Evolutionary conservation across 139 green algal genomes (phyloP).

Genomic region (Micromonas commoda): DNA sequence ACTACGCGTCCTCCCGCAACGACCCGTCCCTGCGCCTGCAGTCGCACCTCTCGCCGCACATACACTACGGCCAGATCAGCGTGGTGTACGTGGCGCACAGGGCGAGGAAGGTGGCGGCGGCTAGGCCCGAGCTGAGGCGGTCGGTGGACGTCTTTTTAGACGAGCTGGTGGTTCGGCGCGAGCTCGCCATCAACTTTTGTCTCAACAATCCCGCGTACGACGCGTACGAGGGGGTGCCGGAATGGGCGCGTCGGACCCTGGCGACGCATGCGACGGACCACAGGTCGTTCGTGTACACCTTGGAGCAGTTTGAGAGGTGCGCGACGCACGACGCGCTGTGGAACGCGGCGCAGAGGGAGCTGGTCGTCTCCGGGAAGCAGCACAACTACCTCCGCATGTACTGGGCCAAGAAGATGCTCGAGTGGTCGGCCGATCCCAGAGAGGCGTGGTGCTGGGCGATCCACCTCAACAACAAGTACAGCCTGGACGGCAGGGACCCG

Average conservation of each 20-base stretch:
- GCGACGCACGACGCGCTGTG: slow-evolving; percentile 69
- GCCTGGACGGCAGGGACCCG: slow-evolving; percentile 35
- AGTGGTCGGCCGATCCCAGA: slow-evolving; percentile 73
- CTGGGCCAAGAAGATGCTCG: slow-evolving; percentile 96
- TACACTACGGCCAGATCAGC: slow-evolving; percentile 20
- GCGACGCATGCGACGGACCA: slow-evolving; percentile 54
- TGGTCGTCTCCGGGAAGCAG: slow-evolving; percentile 87
- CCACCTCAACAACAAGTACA: slow-evolving; percentile 79
- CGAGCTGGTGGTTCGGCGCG: slow-evolving; percentile 82
- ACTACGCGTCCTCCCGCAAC: neutral
- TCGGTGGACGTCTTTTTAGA: slow-evolving; percentile 87
- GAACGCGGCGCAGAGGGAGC: slow-evolving; percentile 66
- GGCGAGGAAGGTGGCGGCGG: neutral
- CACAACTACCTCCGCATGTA: slow-evolving; percentile 98
- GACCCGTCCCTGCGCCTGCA: slow-evolving; percentile 2
- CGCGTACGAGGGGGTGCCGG: slow-evolving; percentile 51
- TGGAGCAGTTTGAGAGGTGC: slow-evolving; percentile 70
- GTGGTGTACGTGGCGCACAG: slow-evolving; percentile 2
- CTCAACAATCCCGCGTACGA: slow-evolving; percentile 40
- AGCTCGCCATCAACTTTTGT: slow-evolving; percentile 88
- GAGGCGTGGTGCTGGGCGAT: slow-evolving; percentile 72
- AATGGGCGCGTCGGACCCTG: slow-evolving; percentile 75
- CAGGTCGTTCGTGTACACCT: slow-evolving; percentile 42
- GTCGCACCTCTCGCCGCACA: slow-evolving; percentile 20
- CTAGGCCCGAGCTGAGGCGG: neutral